These are phyloP conservation scores for Leishmania guyanensis DNA, from an alignment of 208 protist species.

Conservation along the genomic window DNA sequence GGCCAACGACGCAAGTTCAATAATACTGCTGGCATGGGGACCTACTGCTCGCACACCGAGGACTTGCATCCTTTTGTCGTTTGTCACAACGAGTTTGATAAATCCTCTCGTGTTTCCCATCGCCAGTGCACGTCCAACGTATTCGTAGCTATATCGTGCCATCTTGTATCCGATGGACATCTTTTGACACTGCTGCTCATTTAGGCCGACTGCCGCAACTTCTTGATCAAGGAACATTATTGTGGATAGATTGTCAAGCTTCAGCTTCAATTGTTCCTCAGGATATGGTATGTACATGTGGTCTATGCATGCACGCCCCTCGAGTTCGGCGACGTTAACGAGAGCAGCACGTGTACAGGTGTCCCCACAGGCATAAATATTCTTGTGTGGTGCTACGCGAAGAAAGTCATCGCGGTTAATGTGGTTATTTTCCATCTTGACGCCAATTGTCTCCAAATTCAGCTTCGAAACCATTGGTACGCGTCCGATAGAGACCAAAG, in stretches of 20 bases:
- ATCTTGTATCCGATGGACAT: conserved; percentile 85
- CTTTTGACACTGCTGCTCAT: conserved; percentile 84
- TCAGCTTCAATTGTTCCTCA: conserved; percentile 64
- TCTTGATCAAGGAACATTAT: conserved; percentile 95
- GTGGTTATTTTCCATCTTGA: conserved; percentile 44
- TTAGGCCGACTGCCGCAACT: conserved; percentile 85
- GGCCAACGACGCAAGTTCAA: conserved; percentile 87
- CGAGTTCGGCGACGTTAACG: conserved; percentile 88
- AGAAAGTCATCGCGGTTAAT: conserved; percentile 65
- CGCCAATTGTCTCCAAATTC: conserved; percentile 60
- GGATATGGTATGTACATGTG: conserved; percentile 82
- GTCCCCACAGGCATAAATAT: conserved; percentile 92
- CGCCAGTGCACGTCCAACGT: conserved; percentile 78
- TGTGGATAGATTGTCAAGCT: conserved; percentile 88
- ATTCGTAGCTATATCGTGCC: conserved; percentile 89
- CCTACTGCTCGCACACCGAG: conserved; percentile 89
- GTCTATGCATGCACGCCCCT: conserved; percentile 78
- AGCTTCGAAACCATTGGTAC: conserved; percentile 64
- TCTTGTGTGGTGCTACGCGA: conserved; percentile 64
- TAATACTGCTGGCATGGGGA: conserved; percentile 87
- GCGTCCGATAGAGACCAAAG: conserved; percentile 89
- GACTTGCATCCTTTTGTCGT: conserved; percentile 88
- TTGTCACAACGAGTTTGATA: conserved; percentile 91
- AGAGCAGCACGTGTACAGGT: conserved; percentile 73
- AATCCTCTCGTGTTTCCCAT: conserved; percentile 91